These are phyloP conservation scores for Tricholoma sp. DNA, from an alignment of 768 basidiomycete genomes.

Conservation along the genomic window DNA sequence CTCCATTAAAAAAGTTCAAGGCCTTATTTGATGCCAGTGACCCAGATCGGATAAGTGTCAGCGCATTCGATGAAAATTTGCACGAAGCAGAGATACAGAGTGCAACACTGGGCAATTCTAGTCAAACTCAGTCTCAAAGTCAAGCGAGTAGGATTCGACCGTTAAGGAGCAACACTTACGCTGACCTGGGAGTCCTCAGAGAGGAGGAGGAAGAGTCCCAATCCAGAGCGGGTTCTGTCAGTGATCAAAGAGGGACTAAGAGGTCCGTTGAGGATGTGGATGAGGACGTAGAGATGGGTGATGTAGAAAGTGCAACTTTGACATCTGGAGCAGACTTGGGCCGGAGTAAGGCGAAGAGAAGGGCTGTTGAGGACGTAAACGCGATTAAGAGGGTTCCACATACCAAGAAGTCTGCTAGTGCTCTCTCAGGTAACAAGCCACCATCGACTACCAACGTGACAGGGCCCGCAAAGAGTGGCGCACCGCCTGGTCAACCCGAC, in stretches of 20 bases:
- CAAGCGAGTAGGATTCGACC: conserved; percentile 16
- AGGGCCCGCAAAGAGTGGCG: conserved; percentile 24
- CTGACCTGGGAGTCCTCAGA: conserved; percentile 27
- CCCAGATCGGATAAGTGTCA: conserved; percentile 29
- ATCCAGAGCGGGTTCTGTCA: conserved; percentile 7
- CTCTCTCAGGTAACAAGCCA: conserved; percentile 18
- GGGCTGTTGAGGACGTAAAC: conserved; percentile 36
- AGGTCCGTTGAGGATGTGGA: conserved; percentile 32
- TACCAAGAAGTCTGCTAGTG: conserved; percentile 1
- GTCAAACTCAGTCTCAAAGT: conserved; percentile 33
- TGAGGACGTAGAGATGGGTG: conserved; percentile 35
- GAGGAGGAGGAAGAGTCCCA: conserved; percentile 57
- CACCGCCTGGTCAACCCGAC: conserved; percentile 48
- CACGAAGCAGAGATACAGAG: conserved; percentile 11
- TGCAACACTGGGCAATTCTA: conserved; percentile 5
- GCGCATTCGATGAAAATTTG: conserved; percentile 13
- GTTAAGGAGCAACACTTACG: conserved; percentile 4
- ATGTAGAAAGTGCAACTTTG: conserved; percentile 10
- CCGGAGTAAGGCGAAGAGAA: conserved; percentile 33
- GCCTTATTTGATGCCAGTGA: conserved; percentile 64
- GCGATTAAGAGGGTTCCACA: conserved; percentile 20
- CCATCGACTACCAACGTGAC: conserved; percentile 16
- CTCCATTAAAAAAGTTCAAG: conserved; percentile 65
- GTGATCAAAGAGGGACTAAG: conserved; percentile 27
- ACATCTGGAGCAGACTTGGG: conserved; percentile 7